Percentiles rank a stretch among this genome's conserved stretches.
Evolutionary conservation across 441 rosid genomes (phyloP).

Genomic region (Melastoma candidum): DNA sequence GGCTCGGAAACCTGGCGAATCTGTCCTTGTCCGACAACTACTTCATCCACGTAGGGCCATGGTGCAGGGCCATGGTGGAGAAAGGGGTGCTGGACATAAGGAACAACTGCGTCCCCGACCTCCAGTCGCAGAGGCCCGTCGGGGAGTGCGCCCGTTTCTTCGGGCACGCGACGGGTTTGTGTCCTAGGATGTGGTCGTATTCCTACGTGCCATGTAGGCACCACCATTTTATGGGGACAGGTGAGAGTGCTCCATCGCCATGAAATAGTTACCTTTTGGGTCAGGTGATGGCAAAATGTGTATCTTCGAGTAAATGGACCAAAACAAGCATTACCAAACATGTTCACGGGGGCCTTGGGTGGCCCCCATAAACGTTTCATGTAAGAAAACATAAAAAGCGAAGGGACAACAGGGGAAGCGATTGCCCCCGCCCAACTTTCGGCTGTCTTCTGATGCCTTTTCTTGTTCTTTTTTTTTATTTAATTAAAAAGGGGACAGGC

Average conservation of each 20-base stretch:
- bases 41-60: conserved; percentile 48
- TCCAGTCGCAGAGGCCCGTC: conserved; percentile 59
- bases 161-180: conserved; percentile 28
- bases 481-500: too few species aligned
- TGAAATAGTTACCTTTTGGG: conserved; percentile 9
- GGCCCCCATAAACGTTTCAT: too few species aligned
- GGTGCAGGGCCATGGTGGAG: conserved; percentile 37
- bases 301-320: too few species aligned
- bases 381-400: too few species aligned
- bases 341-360: too few species aligned
- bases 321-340: too few species aligned
- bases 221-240: conserved; percentile 10
- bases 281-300: too few species aligned
- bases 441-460: too few species aligned
- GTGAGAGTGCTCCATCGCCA: conserved; percentile 43
- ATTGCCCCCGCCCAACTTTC: too few species aligned
- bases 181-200: conserved; percentile 53
- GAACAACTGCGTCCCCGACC: conserved; percentile 65
- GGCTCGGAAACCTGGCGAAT: conserved; percentile 36
- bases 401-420: too few species aligned
- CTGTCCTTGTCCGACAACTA: conserved; percentile 57
- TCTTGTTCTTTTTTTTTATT: too few species aligned
- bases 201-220: conserved; percentile 42
- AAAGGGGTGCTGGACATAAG: conserved; percentile 57
- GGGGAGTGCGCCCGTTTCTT: conserved; percentile 53